A percentile compares a stretch with the other conserved stretches of the same genome.
Evolutionary conservation across 1,284 basidiomycete species (phyloP).

Genomic region (Flammula alnicola): DNA sequence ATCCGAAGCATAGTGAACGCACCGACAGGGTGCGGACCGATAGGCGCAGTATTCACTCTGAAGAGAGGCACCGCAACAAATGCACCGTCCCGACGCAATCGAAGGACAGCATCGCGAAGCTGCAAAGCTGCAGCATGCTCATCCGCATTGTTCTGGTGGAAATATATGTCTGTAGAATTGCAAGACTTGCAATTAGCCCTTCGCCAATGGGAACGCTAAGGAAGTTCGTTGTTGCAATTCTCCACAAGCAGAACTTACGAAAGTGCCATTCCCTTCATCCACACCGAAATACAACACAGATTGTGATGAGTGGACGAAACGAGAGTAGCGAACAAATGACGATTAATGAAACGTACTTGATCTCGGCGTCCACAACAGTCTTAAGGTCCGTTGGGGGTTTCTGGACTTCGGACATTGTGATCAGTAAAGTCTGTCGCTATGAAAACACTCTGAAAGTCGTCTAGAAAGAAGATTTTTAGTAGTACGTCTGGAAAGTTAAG

Average conservation of each 20-base stretch:
- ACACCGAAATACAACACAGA: neutral
- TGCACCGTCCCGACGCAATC: slow-evolving; percentile 70
- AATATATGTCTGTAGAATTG: slow-evolving; percentile 66
- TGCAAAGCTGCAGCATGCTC: slow-evolving; percentile 69
- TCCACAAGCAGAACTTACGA: slow-evolving; percentile 46
- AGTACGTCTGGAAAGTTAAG: too few relatives aligned
- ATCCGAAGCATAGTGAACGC: slow-evolving; percentile 25
- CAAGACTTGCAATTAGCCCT: neutral
- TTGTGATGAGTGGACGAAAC: neutral
- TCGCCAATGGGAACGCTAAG: neutral
- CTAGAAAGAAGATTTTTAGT: neutral
- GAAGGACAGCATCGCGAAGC: slow-evolving; percentile 70
- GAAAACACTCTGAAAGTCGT: neutral
- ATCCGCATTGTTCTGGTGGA: slow-evolving; percentile 66
- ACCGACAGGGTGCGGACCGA: slow-evolving; percentile 81
- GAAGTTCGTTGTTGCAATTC: neutral
- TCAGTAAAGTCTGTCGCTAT: neutral
- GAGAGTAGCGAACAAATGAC: neutral
- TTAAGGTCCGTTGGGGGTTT: slow-evolving; percentile 53
- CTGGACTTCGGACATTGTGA: slow-evolving; percentile 1
- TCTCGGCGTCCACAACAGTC: slow-evolving; percentile 63
- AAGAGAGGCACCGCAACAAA: slow-evolving; percentile 78
- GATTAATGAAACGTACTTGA: slow-evolving; percentile 61
- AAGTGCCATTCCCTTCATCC: slow-evolving; percentile 72
- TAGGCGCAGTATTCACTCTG: slow-evolving; percentile 68